These are phyloP conservation scores for Saturnispora serradocipensis DNA, from an alignment of 805 yeast genomes.

Conservation along the genomic window DNA sequence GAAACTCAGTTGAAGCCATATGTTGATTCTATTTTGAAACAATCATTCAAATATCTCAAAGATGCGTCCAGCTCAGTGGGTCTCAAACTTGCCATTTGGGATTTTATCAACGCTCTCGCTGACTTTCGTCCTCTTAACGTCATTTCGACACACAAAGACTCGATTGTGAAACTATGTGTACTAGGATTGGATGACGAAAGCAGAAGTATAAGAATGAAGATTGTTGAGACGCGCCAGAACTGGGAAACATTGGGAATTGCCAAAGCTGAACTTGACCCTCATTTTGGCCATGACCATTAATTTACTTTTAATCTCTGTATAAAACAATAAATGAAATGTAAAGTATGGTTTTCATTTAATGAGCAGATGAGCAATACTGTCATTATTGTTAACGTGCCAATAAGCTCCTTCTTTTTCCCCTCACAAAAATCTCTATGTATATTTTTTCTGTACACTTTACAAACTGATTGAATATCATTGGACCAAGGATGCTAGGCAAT, in stretches of 20 bases:
- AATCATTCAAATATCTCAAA: background rate
- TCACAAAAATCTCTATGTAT: background rate
- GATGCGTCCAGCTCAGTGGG: background rate
- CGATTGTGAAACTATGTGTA: slow-evolving; percentile 39
- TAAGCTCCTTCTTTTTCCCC: background rate
- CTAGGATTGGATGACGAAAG: slow-evolving; percentile 61
- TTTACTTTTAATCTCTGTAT: background rate
- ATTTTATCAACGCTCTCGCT: slow-evolving; percentile 29
- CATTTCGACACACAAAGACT: slow-evolving; percentile 42
- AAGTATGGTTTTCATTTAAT: background rate
- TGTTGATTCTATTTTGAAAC: slow-evolving; percentile 7
- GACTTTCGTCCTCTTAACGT: slow-evolving; percentile 30
- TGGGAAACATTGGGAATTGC: slow-evolving; percentile 43
- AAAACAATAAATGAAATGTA: background rate
- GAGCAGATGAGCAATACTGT: background rate
- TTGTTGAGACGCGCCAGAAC: slow-evolving; percentile 72
- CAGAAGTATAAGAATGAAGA: slow-evolving; percentile 65
- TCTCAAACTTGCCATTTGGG: background rate
- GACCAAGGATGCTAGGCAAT: slow-evolving; percentile 9
- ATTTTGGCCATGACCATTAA: slow-evolving; percentile 1
- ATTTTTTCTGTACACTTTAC: background rate
- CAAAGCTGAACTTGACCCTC: slow-evolving; percentile 1
- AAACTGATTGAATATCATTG: background rate
- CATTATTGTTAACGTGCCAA: background rate
- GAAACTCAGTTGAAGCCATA: slow-evolving; percentile 7